A percentile compares a stretch with the other conserved stretches of the same genome.
Evolutionary conservation across 140 eudicot genomes (phyloP).

Genomic region (Erigeron philadelphicus): DNA sequence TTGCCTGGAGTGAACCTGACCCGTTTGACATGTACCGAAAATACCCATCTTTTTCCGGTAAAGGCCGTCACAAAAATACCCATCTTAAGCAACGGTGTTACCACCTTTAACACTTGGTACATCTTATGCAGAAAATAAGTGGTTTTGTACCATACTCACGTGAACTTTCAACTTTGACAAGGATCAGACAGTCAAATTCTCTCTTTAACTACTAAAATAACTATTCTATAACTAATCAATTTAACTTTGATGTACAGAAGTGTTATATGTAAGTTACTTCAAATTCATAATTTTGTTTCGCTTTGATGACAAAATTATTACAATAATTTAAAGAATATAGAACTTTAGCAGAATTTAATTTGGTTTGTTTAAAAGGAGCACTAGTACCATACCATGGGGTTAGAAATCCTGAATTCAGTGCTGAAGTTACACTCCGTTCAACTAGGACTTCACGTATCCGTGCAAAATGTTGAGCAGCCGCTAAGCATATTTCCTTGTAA

Average conservation of each 20-base stretch:
- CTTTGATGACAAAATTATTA: not conserved
- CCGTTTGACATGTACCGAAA: no score
- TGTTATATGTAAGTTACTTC: slow-evolving; percentile 1
- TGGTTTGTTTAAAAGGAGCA: not conserved
- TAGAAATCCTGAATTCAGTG: slow-evolving; percentile 74
- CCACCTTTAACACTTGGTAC: no score
- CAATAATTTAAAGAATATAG: not conserved
- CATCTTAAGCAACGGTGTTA: not conserved
- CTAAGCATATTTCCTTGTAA: slow-evolving; percentile 68
- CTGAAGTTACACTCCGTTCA: slow-evolving; percentile 82
- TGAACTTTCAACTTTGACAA: not conserved
- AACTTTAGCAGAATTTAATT: slow-evolving; percentile 5
- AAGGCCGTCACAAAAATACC: no score
- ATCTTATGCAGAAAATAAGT: no score
- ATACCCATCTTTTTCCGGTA: no score
- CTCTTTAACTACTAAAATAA: not conserved
- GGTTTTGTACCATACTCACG: no score
- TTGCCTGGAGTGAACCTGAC: no score
- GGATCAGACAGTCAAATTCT: not conserved
- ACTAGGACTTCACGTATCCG: slow-evolving; percentile 80
- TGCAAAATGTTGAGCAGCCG: slow-evolving; percentile 82
- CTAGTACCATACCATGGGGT: slow-evolving; percentile 73
- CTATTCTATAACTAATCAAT: not conserved
- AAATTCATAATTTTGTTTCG: not conserved
- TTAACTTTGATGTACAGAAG: not conserved